Percentiles rank a stretch among this genome's conserved stretches.
phyloP scores from a whole-genome alignment of 2,329 filamentous ascomycete species.

The Fusarium camptoceras region DNA sequence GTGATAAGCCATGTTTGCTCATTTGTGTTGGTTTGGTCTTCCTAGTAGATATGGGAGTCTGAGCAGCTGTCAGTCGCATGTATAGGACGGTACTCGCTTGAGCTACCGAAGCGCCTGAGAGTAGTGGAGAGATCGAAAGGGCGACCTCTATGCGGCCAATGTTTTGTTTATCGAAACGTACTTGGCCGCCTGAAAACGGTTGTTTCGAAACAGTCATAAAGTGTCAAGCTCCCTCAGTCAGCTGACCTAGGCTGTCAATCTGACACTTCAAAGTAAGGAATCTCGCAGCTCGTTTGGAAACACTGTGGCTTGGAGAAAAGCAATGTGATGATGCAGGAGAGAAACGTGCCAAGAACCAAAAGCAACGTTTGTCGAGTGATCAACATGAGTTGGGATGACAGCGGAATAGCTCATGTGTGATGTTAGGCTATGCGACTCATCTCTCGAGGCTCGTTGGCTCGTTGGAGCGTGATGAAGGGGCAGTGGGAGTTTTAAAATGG shows the following conservation, averaged over 20 bases:
- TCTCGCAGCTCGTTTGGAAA: background rate
- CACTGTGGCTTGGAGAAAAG: background rate
- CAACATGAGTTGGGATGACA: constrained; percentile 36
- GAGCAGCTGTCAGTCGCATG: background rate
- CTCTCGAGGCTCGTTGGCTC: background rate
- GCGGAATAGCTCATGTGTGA: constrained; percentile 28
- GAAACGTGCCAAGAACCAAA: background rate
- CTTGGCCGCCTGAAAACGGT: background rate
- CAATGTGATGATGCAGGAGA: background rate
- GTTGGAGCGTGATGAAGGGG: constrained; percentile 7
- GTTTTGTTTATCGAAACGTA: constrained; percentile 7
- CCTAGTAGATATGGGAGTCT: background rate
- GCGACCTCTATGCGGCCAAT: background rate
- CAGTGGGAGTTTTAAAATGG: constrained; percentile 5
- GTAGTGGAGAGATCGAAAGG: background rate
- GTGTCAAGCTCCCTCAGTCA: background rate
- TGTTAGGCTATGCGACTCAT: background rate
- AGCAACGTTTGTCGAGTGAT: background rate
- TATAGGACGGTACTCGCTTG: background rate
- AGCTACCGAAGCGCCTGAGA: constrained; percentile 20
- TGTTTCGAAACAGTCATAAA: constrained; percentile 8
- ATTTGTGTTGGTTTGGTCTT: background rate
- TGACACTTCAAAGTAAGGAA: background rate
- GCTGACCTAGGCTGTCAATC: background rate
- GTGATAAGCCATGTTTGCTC: background rate